phyloP scores from a whole-genome alignment of 352 stramenopile species.

The Phytophthora tubulina region DNA sequence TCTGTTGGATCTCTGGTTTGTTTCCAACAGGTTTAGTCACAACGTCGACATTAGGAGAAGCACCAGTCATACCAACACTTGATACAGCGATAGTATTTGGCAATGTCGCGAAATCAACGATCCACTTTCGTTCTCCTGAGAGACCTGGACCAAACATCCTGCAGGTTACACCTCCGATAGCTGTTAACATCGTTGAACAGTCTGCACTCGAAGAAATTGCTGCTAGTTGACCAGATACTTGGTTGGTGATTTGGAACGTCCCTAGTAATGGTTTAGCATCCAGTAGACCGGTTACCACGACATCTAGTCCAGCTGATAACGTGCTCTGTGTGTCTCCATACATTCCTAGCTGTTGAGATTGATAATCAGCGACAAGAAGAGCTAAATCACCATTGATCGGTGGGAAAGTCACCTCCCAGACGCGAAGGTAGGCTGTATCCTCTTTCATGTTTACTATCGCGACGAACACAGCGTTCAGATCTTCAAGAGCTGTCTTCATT shows the following conservation, averaged over 20 bases:
- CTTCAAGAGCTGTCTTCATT: not conserved
- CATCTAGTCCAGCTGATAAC: slow-evolving; percentile 39
- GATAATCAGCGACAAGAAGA: slow-evolving; percentile 22
- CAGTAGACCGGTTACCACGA: slow-evolving; percentile 9
- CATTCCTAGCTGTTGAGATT: slow-evolving; percentile 16
- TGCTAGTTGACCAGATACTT: slow-evolving; percentile 23
- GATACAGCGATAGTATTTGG: not conserved
- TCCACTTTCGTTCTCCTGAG: slow-evolving; percentile 44
- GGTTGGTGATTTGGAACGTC: slow-evolving; percentile 38
- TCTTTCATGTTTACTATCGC: slow-evolving; percentile 35
- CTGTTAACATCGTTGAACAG: slow-evolving; percentile 10
- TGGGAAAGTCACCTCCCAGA: slow-evolving; percentile 39
- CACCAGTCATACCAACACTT: not conserved
- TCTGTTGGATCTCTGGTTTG: slow-evolving; percentile 33
- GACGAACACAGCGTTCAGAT: slow-evolving; percentile 2
- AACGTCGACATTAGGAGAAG: not conserved
- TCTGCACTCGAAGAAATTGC: not conserved
- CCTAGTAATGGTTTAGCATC: slow-evolving; percentile 36
- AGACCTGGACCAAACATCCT: slow-evolving; percentile 36
- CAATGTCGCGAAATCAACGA: slow-evolving; percentile 26
- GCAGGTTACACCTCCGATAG: slow-evolving; percentile 36
- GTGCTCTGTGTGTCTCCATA: slow-evolving; percentile 39
- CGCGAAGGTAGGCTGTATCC: slow-evolving; percentile 12
- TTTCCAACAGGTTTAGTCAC: not conserved
- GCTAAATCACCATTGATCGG: slow-evolving; percentile 37